phyloP scores from a whole-genome alignment of 106 monocot genomes.

The Phalaenopsis aphrodite region DNA sequence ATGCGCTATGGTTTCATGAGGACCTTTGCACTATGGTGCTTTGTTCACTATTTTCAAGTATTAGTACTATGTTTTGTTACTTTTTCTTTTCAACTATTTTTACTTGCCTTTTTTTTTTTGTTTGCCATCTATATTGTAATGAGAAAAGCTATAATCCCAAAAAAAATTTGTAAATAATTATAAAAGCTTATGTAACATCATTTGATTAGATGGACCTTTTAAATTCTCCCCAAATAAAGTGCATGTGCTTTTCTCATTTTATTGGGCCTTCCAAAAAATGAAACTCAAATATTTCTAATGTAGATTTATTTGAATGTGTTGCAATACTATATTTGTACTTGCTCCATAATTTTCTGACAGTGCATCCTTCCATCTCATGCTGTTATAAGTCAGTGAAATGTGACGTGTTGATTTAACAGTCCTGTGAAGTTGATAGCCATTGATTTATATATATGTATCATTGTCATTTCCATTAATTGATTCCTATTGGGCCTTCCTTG shows the following conservation, averaged over 20 bases:
- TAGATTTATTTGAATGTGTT: background rate
- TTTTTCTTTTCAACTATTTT: too few relatives aligned
- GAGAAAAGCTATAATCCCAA: too few relatives aligned
- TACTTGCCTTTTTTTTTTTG: too few relatives aligned
- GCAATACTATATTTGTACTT: background rate
- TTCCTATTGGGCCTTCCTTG: background rate
- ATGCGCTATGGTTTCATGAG: too few relatives aligned
- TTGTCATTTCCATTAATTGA: background rate
- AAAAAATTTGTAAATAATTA: too few relatives aligned
- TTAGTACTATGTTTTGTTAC: too few relatives aligned
- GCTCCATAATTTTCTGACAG: background rate
- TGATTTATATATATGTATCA: background rate
- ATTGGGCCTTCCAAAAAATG: background rate
- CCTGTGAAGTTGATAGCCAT: background rate
- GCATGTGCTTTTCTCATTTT: background rate
- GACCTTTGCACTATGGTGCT: too few relatives aligned
- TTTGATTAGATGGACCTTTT: too few relatives aligned
- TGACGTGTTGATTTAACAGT: background rate
- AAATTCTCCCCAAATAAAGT: too few relatives aligned
- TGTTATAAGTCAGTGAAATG: background rate
- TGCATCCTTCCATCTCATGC: background rate
- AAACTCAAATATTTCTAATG: background rate
- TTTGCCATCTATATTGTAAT: too few relatives aligned
- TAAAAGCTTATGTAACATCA: too few relatives aligned
- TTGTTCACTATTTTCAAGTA: too few relatives aligned